Percentiles rank a stretch among this genome's conserved stretches.
These are phyloP conservation scores for Trichoderma reesei DNA, from an alignment of 495 filamentous ascomycete genomes.

Conservation along the genomic window DNA sequence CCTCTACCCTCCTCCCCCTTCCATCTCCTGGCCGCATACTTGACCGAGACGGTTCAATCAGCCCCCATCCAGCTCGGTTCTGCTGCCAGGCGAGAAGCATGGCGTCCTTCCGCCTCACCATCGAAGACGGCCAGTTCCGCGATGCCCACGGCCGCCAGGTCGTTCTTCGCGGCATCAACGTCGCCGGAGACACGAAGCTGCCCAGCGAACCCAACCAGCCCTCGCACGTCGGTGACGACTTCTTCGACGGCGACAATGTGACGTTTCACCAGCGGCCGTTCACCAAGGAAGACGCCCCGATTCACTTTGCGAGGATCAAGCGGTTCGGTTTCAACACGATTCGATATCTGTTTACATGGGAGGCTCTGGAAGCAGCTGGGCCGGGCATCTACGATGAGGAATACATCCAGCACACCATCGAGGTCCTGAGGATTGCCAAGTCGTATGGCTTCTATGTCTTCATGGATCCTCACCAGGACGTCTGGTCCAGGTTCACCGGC, in stretches of 20 bases:
- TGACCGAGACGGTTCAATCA: too few relatives aligned
- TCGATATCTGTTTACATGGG: constrained; percentile 95
- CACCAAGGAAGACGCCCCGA: constrained; percentile 65
- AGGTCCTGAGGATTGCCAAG: constrained; percentile 72
- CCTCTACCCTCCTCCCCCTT: background rate
- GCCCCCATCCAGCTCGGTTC: background rate
- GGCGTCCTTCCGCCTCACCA: constrained; percentile 49
- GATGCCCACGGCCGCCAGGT: constrained; percentile 46
- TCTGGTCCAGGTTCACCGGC: constrained; percentile 91
- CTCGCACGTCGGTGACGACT: constrained; percentile 65
- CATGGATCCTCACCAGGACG: constrained; percentile 97
- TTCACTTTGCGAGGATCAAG: constrained; percentile 77
- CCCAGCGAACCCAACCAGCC: constrained; percentile 71
- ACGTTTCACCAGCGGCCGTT: constrained; percentile 87
- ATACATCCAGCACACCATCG: constrained; percentile 85
- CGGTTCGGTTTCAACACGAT: constrained; percentile 93
- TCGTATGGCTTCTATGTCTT: constrained; percentile 90
- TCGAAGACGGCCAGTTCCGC: constrained; percentile 76
- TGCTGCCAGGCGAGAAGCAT: constrained; percentile 20
- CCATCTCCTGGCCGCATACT: background rate
- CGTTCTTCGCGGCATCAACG: constrained; percentile 53
- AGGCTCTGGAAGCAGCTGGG: constrained; percentile 90
- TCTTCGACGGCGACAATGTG: constrained; percentile 88
- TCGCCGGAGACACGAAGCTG: constrained; percentile 54
- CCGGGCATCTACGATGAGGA: constrained; percentile 93